These are phyloP conservation scores for Russula ochroleuca DNA, from an alignment of 768 basidiomycete species.

Conservation along the genomic window DNA sequence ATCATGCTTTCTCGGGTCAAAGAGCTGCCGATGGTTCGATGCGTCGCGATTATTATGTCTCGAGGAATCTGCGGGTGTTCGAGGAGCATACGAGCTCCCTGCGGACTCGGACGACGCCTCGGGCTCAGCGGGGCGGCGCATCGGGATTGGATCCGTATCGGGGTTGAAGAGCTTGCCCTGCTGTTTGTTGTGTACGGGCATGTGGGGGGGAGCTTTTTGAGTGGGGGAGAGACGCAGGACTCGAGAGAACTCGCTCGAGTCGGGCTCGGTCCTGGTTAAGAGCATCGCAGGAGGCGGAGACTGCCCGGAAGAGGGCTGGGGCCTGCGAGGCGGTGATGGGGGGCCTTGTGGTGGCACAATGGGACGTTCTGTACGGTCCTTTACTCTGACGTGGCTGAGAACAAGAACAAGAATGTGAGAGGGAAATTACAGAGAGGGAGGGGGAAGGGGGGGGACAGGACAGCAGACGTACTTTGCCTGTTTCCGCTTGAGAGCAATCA, in stretches of 20 bases:
- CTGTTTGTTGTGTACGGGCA: constrained; percentile 35
- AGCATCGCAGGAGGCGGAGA: constrained; percentile 34
- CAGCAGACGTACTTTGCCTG: constrained; percentile 49
- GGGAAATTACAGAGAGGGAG: background rate
- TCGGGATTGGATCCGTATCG: constrained; percentile 57
- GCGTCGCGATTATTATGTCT: constrained; percentile 35
- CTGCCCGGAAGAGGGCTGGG: constrained; percentile 37
- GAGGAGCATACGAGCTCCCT: constrained; percentile 47
- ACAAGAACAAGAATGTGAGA: background rate
- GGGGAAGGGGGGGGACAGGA: background rate
- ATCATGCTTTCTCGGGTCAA: constrained; percentile 88
- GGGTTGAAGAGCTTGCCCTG: constrained; percentile 65
- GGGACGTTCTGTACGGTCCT: constrained; percentile 30
- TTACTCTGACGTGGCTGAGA: background rate
- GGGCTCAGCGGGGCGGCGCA: constrained; percentile 58
- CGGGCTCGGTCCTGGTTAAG: constrained; percentile 47
- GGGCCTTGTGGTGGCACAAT: constrained; percentile 38
- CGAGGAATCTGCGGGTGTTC: constrained; percentile 36
- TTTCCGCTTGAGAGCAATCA: constrained; percentile 63
- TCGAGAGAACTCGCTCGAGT: constrained; percentile 70
- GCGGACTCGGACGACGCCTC: constrained; percentile 59
- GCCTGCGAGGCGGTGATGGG: constrained; percentile 31
- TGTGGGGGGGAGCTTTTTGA: constrained; percentile 33
- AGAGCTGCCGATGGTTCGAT: constrained; percentile 53
- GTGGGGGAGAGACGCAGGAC: constrained; percentile 59